Conservation (phyloP, 495 filamentous ascomycete species). For the Pseudomonodictys pantanalensis region DNA sequence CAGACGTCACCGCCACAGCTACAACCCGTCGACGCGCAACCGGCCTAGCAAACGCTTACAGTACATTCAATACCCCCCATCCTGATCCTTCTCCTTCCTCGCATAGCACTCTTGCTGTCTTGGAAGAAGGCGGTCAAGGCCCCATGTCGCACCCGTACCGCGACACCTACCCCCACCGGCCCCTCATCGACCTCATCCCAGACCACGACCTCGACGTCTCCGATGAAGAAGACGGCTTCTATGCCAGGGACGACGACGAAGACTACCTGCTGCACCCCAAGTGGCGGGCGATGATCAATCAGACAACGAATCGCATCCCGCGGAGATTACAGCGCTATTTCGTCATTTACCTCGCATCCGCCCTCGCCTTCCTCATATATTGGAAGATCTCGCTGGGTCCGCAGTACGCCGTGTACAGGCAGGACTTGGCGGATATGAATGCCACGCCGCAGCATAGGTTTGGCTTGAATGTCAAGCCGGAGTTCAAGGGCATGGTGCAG, state of each 20-base stretch:
- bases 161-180: background rate
- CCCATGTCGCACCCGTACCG: background rate
- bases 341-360: slow-evolving; percentile 44
- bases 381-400: slow-evolving; percentile 49
- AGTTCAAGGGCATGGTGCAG: slow-evolving; percentile 51
- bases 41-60: no score
- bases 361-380: slow-evolving; percentile 41
- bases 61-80: no score
- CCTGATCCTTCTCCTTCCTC: no score
- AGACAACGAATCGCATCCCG: slow-evolving; percentile 18
- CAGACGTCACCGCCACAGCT: no score
- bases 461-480: slow-evolving; percentile 49
- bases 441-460: slow-evolving; percentile 41
- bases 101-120: no score
- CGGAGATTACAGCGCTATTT: slow-evolving; percentile 43
- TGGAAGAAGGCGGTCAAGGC: background rate
- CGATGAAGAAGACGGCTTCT: slow-evolving; percentile 27
- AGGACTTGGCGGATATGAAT: slow-evolving; percentile 43
- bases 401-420: slow-evolving; percentile 42
- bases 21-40: no score
- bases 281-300: slow-evolving; percentile 12
- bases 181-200: slow-evolving; percentile 19
- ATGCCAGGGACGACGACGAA: slow-evolving; percentile 13
- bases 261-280: slow-evolving; percentile 20
- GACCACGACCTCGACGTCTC: slow-evolving; percentile 15